Conservation (phyloP, 2,329 filamentous ascomycete genomes). For the Aspergillus sp. region DNA sequence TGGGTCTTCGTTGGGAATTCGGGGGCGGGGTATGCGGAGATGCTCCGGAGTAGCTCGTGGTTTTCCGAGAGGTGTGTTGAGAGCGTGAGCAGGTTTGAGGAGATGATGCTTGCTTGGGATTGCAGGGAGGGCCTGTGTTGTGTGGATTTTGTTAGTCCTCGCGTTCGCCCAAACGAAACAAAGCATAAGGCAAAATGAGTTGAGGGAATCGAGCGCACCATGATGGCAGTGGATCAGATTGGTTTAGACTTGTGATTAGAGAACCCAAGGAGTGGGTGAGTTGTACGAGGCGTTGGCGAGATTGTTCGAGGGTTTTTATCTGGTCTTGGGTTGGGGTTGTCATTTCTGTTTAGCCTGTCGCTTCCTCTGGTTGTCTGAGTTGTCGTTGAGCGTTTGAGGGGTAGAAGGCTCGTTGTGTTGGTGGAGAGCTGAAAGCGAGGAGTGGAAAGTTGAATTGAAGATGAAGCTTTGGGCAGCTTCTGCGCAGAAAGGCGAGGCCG, state of each 20-base stretch:
- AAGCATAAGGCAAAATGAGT: not conserved
- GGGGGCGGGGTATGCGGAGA: conserved; percentile 76
- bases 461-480: not conserved
- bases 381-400: not conserved
- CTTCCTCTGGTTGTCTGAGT: not conserved
- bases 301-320: conserved; percentile 70
- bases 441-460: not conserved
- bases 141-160: not conserved
- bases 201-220: conserved; percentile 55
- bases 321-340: conserved; percentile 46
- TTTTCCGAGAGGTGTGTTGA: conserved; percentile 69
- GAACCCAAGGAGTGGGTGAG: conserved; percentile 71
- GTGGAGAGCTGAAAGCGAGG: not conserved
- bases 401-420: not conserved
- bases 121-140: conserved; percentile 69
- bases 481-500: not conserved
- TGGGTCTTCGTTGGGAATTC: conserved; percentile 74
- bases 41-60: conserved; percentile 67
- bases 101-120: conserved; percentile 72
- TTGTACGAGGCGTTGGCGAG: conserved; percentile 69
- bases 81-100: conserved; percentile 70
- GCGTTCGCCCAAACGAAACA: not conserved
- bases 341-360: conserved; percentile 32
- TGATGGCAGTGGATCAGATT: conserved; percentile 68
- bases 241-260: conserved; percentile 64